A percentile compares a stretch with the other conserved stretches of the same genome.
Conservation (phyloP, 2,329 filamentous ascomycete species). For the Aspergillus sp. region DNA sequence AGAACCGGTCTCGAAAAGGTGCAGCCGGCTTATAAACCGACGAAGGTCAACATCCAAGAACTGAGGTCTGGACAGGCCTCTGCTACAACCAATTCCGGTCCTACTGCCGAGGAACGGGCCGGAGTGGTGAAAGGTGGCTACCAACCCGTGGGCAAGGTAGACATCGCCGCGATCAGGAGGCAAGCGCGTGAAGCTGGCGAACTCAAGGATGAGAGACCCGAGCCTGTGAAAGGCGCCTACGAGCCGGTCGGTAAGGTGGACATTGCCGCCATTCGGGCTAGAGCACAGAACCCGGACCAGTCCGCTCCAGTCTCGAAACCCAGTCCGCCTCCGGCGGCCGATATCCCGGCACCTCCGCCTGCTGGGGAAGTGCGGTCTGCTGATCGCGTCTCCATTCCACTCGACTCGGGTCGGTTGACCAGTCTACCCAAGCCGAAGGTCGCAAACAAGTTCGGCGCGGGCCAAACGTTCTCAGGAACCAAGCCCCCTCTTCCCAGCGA, state of each 20-base stretch:
- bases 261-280: slow-evolving; percentile 87
- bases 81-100: slow-evolving; percentile 53
- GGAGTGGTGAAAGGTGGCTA: slow-evolving; percentile 84
- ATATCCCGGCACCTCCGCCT: slow-evolving; percentile 38
- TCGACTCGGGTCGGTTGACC: slow-evolving; percentile 73
- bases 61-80: slow-evolving; percentile 67
- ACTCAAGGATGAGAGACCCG: slow-evolving; percentile 71
- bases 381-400: slow-evolving; percentile 75
- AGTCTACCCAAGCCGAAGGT: slow-evolving; percentile 93
- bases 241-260: slow-evolving; percentile 96
- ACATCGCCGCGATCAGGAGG: slow-evolving; percentile 85
- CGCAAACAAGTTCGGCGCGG: slow-evolving; percentile 78
- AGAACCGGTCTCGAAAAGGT: slow-evolving; percentile 89
- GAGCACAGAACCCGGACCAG: slow-evolving; percentile 65
- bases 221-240: slow-evolving; percentile 86
- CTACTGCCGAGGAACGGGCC: slow-evolving; percentile 45
- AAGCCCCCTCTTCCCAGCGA: slow-evolving; percentile 79
- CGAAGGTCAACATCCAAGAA: slow-evolving; percentile 89
- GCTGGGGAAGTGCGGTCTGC: slow-evolving; percentile 64
- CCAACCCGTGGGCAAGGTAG: slow-evolving; percentile 94
- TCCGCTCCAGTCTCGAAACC: slow-evolving; percentile 23
- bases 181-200: slow-evolving; percentile 62
- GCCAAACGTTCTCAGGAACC: slow-evolving; percentile 76
- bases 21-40: slow-evolving; percentile 87
- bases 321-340: slow-evolving; percentile 47